Evolutionary conservation across 2,329 filamentous ascomycete genomes (phyloP).

Genomic region (Stemphylium beticola): DNA sequence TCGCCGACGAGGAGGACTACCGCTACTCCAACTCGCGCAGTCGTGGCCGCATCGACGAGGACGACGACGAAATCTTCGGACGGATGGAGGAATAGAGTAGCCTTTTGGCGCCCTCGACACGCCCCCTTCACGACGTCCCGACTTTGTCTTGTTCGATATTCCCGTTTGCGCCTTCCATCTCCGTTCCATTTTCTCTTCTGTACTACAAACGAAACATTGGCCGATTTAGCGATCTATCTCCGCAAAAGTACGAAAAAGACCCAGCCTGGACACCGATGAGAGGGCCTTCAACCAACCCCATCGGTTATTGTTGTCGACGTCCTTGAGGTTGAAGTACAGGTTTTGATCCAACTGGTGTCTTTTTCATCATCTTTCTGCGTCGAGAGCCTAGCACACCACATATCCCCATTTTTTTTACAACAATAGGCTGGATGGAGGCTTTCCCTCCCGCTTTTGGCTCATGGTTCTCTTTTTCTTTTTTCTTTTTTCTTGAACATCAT

Average conservation of each 20-base stretch:
- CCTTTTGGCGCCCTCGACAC: not conserved
- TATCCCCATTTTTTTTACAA: constrained; percentile 1
- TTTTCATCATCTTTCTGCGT: constrained; percentile 31
- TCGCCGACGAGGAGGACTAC: constrained; percentile 71
- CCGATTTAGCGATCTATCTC: constrained; percentile 48
- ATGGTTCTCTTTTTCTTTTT: not conserved
- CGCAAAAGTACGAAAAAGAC: constrained; percentile 36
- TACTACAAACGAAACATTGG: constrained; percentile 43
- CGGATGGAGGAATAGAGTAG: constrained; percentile 78
- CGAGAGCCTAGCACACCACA: constrained; percentile 40
- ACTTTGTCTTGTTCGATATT: constrained; percentile 9
- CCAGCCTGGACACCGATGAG: constrained; percentile 50
- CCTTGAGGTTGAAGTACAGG: constrained; percentile 52
- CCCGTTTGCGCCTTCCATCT: constrained; percentile 11
- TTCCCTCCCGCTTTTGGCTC: not conserved
- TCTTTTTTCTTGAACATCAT: constrained; percentile 1
- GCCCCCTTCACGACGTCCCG: constrained; percentile 13
- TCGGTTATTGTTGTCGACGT: constrained; percentile 29
- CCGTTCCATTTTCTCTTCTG: constrained; percentile 31
- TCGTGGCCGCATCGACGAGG: constrained; percentile 76
- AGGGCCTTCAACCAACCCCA: constrained; percentile 39
- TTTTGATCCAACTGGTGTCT: constrained; percentile 24
- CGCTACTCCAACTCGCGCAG: constrained; percentile 48
- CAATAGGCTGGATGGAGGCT: constrained; percentile 3
- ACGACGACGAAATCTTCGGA: constrained; percentile 95